Percentiles rank a stretch among this genome's conserved stretches.
These are phyloP conservation scores for Trichomonas gallinae DNA, from an alignment of 208 protist species.

Conservation along the genomic window DNA sequence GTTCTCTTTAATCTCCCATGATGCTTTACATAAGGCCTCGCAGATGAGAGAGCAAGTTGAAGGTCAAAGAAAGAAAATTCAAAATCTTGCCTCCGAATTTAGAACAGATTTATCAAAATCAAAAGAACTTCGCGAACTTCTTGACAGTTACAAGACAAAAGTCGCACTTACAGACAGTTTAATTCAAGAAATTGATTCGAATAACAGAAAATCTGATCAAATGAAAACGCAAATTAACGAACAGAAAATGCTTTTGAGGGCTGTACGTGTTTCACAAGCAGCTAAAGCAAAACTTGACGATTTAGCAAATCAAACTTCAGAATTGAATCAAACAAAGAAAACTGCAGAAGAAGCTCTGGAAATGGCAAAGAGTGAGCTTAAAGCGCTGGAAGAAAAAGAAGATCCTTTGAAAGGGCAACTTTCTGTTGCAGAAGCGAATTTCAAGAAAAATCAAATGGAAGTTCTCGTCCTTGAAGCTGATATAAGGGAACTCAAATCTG, in stretches of 20 bases:
- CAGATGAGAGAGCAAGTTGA: background rate
- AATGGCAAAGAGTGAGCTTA: background rate
- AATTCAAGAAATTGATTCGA: background rate
- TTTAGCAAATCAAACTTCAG: background rate
- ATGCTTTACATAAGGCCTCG: background rate
- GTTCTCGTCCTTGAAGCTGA: background rate
- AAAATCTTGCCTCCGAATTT: background rate
- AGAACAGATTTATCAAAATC: background rate
- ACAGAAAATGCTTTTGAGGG: background rate
- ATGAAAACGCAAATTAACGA: background rate
- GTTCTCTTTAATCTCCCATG: background rate
- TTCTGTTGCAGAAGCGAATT: background rate
- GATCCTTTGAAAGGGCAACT: background rate
- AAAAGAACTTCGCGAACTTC: background rate
- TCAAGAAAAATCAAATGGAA: conserved; percentile 8
- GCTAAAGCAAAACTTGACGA: background rate
- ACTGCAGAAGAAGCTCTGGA: background rate
- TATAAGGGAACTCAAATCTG: background rate
- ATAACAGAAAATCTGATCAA: background rate
- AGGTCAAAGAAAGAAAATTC: background rate
- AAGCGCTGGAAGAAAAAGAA: background rate
- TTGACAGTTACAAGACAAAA: background rate
- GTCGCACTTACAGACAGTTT: background rate
- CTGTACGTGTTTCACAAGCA: background rate
- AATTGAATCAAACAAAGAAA: background rate